Conservation (phyloP, 2,329 filamentous ascomycete genomes). For the Herpotrichia juniperi region DNA sequence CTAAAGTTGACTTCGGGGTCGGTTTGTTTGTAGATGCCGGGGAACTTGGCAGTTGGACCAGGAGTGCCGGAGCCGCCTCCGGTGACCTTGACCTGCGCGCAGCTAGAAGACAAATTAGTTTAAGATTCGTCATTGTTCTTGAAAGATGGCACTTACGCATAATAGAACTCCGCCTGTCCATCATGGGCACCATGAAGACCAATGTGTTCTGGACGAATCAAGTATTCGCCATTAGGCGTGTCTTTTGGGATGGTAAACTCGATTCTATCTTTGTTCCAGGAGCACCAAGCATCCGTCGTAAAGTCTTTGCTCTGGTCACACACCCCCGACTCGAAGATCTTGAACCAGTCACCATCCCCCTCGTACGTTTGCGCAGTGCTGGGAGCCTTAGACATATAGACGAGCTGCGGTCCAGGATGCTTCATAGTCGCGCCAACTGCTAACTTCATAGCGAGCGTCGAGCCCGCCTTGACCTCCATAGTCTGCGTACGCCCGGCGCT, state of each 20-base stretch:
- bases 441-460: conserved; percentile 23
- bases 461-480: conserved; percentile 20
- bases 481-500: conserved; percentile 46
- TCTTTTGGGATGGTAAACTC: no score
- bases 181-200: no score
- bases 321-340: conserved; percentile 24
- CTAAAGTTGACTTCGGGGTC: conserved; percentile 41
- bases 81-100: conserved; percentile 53
- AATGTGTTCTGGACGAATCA: no score
- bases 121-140: no score
- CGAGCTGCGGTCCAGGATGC: conserved; percentile 23
- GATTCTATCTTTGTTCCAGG: no score
- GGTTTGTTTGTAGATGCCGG: conserved; percentile 45
- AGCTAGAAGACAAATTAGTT: no score
- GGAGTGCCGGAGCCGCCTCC: conserved; percentile 46
- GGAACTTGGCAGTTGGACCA: conserved; percentile 47
- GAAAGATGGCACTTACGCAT: no score
- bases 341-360: conserved; percentile 34
- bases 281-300: no score
- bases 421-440: conserved; percentile 21
- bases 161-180: no score
- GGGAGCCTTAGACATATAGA: conserved; percentile 36
- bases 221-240: no score
- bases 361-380: conserved; percentile 22
- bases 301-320: conserved; percentile 14